phyloP scores from a whole-genome alignment of 2,329 filamentous ascomycete genomes.

The Xenoacremonium recifei region DNA sequence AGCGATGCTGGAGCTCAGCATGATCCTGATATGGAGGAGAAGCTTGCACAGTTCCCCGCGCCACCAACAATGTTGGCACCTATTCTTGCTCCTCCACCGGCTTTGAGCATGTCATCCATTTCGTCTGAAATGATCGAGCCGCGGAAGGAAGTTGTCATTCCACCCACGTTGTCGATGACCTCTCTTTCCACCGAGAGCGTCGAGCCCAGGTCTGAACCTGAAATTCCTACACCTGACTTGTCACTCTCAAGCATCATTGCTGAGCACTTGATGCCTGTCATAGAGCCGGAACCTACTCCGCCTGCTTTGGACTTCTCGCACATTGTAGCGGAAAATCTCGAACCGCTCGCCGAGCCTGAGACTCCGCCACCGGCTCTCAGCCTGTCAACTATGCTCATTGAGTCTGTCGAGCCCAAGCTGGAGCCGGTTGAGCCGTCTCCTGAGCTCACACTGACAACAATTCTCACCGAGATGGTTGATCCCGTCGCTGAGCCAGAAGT shows the following conservation, averaged over 20 bases:
- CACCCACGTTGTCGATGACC: conserved; percentile 37
- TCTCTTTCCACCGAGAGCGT: conserved; percentile 34
- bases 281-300: conserved; percentile 18
- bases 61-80: conserved; percentile 45
- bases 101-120: conserved; percentile 44
- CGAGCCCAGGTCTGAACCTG: conserved; percentile 28
- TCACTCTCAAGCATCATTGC: conserved; percentile 25
- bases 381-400: conserved; percentile 24
- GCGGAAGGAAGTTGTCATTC: conserved; percentile 30
- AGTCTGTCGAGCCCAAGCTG: conserved; percentile 27
- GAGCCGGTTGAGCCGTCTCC: conserved; percentile 23
- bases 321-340: conserved; percentile 23
- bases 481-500: conserved; percentile 23
- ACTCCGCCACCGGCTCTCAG: conserved; percentile 21
- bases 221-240: conserved; percentile 23
- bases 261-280: conserved; percentile 28
- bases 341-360: conserved; percentile 27
- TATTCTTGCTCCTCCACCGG: conserved; percentile 30
- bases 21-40: conserved; percentile 49
- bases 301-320: conserved; percentile 25
- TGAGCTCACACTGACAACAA: conserved; percentile 29
- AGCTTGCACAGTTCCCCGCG: conserved; percentile 53
- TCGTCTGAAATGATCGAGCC: conserved; percentile 45
- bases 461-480: conserved; percentile 33
- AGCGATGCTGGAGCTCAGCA: conserved; percentile 54